phyloP scores from a whole-genome alignment of 164 flowering plant species.

The Taxillus chinensis region DNA sequence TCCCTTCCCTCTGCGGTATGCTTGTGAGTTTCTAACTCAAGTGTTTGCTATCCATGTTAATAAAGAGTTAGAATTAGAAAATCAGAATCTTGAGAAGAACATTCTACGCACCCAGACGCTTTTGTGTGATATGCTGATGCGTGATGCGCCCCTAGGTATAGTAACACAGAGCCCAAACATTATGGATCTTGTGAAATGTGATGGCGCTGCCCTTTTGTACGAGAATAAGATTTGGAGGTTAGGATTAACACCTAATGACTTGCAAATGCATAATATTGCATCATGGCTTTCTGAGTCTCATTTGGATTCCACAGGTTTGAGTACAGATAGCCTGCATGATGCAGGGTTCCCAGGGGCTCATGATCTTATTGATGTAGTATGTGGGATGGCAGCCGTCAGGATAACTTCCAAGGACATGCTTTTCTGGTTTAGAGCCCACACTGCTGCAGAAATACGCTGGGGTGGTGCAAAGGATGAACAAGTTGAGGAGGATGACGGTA shows the following conservation, averaged over 20 bases:
- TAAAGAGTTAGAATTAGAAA: conserved; percentile 76
- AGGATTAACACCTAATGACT: conserved; percentile 62
- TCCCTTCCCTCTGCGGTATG: conserved; percentile 91
- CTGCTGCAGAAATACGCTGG: conserved; percentile 84
- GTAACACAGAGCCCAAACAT: conserved; percentile 77
- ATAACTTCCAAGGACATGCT: conserved; percentile 68
- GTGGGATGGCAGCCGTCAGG: conserved; percentile 95
- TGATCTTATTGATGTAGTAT: conserved; percentile 58
- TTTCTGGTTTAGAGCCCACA: conserved; percentile 85
- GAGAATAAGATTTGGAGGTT: conserved; percentile 52
- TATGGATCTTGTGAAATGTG: conserved; percentile 91
- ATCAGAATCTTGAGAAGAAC: conserved; percentile 76
- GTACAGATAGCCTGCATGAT: conserved; percentile 85
- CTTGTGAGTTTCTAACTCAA: conserved; percentile 93
- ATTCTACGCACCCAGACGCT: conserved; percentile 84
- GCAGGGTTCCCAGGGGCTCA: conserved; percentile 84
- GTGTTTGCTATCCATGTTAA: conserved; percentile 90
- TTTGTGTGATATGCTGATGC: conserved; percentile 86
- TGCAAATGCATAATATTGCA: conserved; percentile 50
- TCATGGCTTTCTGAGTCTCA: conserved; percentile 65
- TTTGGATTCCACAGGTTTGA: conserved; percentile 86
- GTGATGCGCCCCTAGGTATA: conserved; percentile 89
- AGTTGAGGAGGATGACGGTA: conserved; percentile 72
- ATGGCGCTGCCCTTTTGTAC: conserved; percentile 82
- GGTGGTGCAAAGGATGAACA: conserved; percentile 95